Evolutionary conservation across 169 alveolate genomes (phyloP), one percentile per base, ranked within the genome.

Genomic region (Eimeria mitis): DNA sequence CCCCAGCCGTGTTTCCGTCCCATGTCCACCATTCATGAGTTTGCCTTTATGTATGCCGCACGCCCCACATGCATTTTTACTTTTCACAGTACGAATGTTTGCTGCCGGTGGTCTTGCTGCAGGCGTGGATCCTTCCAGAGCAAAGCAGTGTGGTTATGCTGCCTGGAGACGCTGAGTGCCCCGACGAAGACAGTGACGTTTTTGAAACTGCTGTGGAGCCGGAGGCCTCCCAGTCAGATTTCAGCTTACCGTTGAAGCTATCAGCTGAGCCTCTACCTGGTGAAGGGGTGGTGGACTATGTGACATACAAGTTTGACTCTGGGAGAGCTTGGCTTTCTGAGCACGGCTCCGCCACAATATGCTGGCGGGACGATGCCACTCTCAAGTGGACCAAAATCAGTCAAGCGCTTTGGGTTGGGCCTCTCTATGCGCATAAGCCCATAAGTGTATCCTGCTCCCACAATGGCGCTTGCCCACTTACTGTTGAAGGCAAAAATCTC

Each of bases 331-430:
- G 96, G 96, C 54, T 92, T 3, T 79, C 94, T 42, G 34, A 59
- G 42, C 63, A 73, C 34, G 89, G 91, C 37, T 40, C 76, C 44
- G 92, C 89, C 59, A 44, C 89, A 34, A 63, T 92, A 49, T 92
- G 96, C 87, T 92, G 83, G 85, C 37, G 75, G 40, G 94, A 73
- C 42, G 84, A 44, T 59, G 65, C 42, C 21, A 68, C 83, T 1
- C 78, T 73, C 16, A 9, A 44, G 68, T 85, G 65, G 54, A 78
- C 16, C 25, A 34, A 47, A 31, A 54, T 88, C 23, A 47, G 79
- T 8, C 25, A 34, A 25, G 95, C 87, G 34, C 68, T 92, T 49
- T 92, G 96, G 96, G 40, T 73, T 40, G 96, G 96, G 5, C 96
- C 96, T 42, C 94, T 59, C 42, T 47, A 28, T 37, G 5, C 21